Evolutionary conservation across 2,329 filamentous ascomycete species (phyloP).

Genomic region (Aureobasidium melanogenum): DNA sequence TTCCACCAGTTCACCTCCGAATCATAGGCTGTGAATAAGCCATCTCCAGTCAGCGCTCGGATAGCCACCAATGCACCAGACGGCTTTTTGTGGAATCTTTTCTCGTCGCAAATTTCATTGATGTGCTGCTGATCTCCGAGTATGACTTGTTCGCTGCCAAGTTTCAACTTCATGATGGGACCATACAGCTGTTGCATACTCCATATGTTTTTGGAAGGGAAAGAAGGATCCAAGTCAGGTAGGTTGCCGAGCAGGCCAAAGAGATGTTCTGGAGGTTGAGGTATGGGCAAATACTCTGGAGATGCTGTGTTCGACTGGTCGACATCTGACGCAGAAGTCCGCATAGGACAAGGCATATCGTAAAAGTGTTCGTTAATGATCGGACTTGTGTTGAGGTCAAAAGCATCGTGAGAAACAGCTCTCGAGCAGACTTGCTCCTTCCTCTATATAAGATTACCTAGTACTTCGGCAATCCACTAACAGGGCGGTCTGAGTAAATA

Average conservation of each 20-base stretch:
- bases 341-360: background rate
- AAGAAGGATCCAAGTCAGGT: slow-evolving; percentile 15
- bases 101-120: background rate
- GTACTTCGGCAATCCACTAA: too few relatives aligned
- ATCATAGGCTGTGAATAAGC: background rate
- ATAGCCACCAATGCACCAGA: background rate
- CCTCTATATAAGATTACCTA: background rate
- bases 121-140: background rate
- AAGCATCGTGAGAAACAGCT: background rate
- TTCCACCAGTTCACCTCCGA: slow-evolving; percentile 23
- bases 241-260: slow-evolving; percentile 15
- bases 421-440: background rate
- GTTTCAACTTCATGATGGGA: background rate
- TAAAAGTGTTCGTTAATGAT: background rate
- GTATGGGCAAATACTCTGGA: background rate
- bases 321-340: background rate
- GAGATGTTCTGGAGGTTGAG: slow-evolving; percentile 17
- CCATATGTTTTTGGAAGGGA: slow-evolving; percentile 12
- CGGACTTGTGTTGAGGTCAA: background rate
- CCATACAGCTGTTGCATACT: background rate
- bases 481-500: too few relatives aligned
- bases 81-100: background rate
- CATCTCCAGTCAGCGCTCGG: background rate
- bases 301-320: background rate
- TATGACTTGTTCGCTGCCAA: background rate